Base-by-base conservation (phyloP, 306 rosid genomes). In the Elaeagnus macrophylla region DNA sequence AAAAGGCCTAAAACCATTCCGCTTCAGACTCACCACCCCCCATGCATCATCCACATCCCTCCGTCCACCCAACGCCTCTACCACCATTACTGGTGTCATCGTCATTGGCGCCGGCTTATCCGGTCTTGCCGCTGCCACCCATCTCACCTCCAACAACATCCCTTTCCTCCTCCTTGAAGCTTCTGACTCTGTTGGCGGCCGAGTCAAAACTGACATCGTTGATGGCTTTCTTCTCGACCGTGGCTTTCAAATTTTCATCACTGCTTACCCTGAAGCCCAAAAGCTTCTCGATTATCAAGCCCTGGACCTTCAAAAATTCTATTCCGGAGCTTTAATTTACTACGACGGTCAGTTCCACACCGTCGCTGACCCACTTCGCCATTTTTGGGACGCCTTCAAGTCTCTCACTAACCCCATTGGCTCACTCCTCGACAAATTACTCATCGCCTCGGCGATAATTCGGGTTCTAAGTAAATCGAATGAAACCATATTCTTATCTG, bases 221-320 rank as follows among this genome's bases (percentile, higher is more conserved):
- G 83, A 86, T 47, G 96, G 87, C 51, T 91, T 84, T 75, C 79
- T 73, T 52, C 85, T 91, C 6, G 93, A 91, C 75, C 93, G 89
- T 2, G 89, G 97, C 39, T 91, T 91, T 70, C 89, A 91, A 67
- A 91, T 91, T 77, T 87, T 91, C 79, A 91, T 91, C 70, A 91
- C 97, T 1, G 93, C 85, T 3, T 87, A 91, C 53, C 95, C 93
- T 0, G 85, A 91, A 77, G 96, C 95, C 46, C 73, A 61, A 19
- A 79, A 70, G 14, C 93, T 91, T 44, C 93, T 87, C 64, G 46
- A 86, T 40, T 91, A 84, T 67, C 19, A 71, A 48, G 39, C 85
- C 48, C 74, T 86, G 5, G 59, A 78, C 58, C 84, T 91, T 54
- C 83, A 57, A 0, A 80, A 55, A 10, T 91, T 91, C 76, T 91